Evolutionary conservation across 106 monocot genomes (phyloP).

Genomic region (Dactylorhiza incarnata): DNA sequence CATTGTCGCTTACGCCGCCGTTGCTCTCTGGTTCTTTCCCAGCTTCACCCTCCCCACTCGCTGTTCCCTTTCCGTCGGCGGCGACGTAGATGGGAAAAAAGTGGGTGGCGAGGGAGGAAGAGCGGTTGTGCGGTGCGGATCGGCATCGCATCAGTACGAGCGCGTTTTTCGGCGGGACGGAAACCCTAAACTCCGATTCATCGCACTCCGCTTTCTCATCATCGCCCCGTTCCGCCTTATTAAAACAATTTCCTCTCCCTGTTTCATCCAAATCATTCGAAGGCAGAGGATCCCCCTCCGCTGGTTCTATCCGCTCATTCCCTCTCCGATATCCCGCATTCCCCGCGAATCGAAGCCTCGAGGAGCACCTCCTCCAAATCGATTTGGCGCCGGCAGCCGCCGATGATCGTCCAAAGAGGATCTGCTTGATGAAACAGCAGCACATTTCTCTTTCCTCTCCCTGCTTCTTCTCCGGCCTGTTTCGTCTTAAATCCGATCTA

Average conservation of each 20-base stretch:
- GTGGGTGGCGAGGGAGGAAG: constrained; percentile 14
- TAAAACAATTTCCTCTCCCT: neutral
- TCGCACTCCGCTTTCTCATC: constrained; percentile 11
- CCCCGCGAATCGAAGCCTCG: constrained; percentile 12
- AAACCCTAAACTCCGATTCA: constrained; percentile 23
- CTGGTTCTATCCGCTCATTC: neutral
- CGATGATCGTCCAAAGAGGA: neutral
- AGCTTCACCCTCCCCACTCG: neutral
- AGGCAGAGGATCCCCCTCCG: neutral
- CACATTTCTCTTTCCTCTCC: neutral
- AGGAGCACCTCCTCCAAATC: constrained; percentile 2
- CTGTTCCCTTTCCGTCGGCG: neutral
- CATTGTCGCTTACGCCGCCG: neutral
- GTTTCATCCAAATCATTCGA: neutral
- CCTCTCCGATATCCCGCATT: neutral
- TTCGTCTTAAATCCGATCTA: neutral
- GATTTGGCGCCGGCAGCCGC: constrained; percentile 1
- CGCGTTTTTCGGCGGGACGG: constrained; percentile 82
- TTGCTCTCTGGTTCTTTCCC: neutral
- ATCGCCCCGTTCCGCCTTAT: neutral
- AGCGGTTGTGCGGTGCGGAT: constrained; percentile 71
- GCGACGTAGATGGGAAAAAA: neutral
- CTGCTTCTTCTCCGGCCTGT: neutral
- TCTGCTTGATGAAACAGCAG: neutral
- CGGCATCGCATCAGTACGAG: constrained; percentile 86